Base-by-base conservation (phyloP, 306 rosid genomes). In the Hippophae rhamnoides region DNA sequence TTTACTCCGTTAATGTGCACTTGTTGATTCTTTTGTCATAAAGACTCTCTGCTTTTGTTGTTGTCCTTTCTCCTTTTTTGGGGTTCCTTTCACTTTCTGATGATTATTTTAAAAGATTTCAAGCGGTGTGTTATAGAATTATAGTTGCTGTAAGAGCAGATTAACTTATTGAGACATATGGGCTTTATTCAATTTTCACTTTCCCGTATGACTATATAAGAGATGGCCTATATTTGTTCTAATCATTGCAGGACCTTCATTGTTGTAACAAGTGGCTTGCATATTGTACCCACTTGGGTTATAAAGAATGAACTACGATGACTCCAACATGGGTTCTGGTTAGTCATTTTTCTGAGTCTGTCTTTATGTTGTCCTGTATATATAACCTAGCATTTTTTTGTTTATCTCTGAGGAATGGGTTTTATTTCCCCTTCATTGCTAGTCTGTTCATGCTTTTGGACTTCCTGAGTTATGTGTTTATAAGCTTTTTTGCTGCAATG, bases 291-390 rank as follows among this genome's bases (percentile, higher is more conserved):
- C 62, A 25, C 69, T 78, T 61, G 60, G 59, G 63, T 67, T 59
- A 43, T 57, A 67, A 67, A 73, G 67, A 71, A 87, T 90, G 98
- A 87, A 95, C 81, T 75, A 81, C 74, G 69, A 63, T 48, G 72
- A 58, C 83, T 63, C 84, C 76, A 64, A 73, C 54, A 40, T 52
- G 67, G 77, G 76, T 74, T 87, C 95, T 65, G 96, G 98, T 90
- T 43, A 18, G 23, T 18, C 23, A 18, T 18, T 18, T 18, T 18
- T 18, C 23, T 18, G 23, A 18, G 23, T 18, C 23, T 18, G 23
- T 18, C 23, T 18, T 18, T 18, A 18, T 18, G 23, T 18, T 18
- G 23, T 18, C 23, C 23, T 18, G 23, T 18, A 18, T 18, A 18
- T 18, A 18, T 18, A 18, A 18, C 23, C 23, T 18, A 18, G 46